Evolutionary conservation across 768 basidiomycete species (phyloP).

Genomic region (Rhodosporidiobolus odoratus): DNA sequence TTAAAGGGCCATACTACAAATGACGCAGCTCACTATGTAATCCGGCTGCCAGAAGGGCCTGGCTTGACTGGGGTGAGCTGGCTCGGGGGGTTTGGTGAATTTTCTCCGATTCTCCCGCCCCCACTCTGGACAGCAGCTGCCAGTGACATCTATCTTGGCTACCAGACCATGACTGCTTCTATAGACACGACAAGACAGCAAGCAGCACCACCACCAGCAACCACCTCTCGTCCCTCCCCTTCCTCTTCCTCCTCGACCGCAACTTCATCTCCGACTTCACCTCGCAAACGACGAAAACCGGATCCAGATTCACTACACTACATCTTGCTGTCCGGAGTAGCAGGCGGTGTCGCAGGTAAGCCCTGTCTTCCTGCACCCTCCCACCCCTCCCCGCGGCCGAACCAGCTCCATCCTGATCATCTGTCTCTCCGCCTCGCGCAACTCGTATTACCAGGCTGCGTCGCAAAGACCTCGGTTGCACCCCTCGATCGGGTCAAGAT

Average conservation of each 20-base stretch:
- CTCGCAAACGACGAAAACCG: constrained; percentile 3
- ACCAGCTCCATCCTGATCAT: constrained; percentile 22
- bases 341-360: constrained; percentile 90
- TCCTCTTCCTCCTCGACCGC: background rate
- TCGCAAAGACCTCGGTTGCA: constrained; percentile 52
- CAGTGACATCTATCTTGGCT: background rate
- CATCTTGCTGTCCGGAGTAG: constrained; percentile 75
- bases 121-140: background rate
- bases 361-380: constrained; percentile 6
- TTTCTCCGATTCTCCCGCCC: background rate
- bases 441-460: constrained; percentile 28
- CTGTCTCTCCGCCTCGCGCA: background rate
- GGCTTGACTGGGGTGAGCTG: too few species aligned
- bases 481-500: constrained; percentile 98
- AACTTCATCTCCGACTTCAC: background rate
- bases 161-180: background rate
- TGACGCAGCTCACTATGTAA: too few species aligned
- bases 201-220: background rate
- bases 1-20: too few species aligned
- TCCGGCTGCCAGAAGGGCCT: too few species aligned
- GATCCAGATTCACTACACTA: constrained; percentile 50
- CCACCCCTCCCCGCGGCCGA: background rate
- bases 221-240: background rate
- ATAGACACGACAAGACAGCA: background rate
- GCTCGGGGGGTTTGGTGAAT: too few species aligned